Percentiles rank a stretch among this genome's conserved stretches.
Evolutionary conservation across 805 yeast genomes (phyloP).

Genomic region (Candida easanensis): DNA sequence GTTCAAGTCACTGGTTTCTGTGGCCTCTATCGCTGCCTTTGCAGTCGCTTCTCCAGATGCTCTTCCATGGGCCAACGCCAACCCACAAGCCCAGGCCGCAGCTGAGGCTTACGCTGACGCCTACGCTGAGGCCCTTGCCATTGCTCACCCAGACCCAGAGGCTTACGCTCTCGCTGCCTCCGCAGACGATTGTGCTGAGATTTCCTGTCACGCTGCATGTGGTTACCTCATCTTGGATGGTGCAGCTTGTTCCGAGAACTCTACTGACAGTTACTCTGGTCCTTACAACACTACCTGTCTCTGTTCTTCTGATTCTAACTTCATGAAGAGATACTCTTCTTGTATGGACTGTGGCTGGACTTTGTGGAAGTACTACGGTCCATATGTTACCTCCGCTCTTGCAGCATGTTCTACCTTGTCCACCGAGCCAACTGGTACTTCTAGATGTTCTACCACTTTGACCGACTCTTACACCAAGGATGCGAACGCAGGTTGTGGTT

Average conservation of each 20-base stretch:
- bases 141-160: constrained; percentile 31
- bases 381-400: constrained; percentile 30
- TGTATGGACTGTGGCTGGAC: constrained; percentile 43
- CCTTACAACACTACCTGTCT: constrained; percentile 33
- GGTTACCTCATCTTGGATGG: constrained; percentile 33
- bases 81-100: constrained; percentile 24
- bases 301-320: constrained; percentile 29
- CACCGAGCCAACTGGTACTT: constrained; percentile 38
- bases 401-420: constrained; percentile 29
- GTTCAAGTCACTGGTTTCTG: constrained; percentile 6
- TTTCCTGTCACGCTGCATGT: constrained; percentile 35
- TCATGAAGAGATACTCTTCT: constrained; percentile 28
- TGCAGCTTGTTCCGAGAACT: constrained; percentile 26
- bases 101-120: constrained; percentile 27
- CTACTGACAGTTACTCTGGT: constrained; percentile 22
- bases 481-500: constrained; percentile 16
- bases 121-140: constrained; percentile 28
- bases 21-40: constrained; percentile 6
- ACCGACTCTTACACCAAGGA: constrained; percentile 22
- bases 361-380: constrained; percentile 36
- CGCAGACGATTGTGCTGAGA: constrained; percentile 31
- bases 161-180: constrained; percentile 31
- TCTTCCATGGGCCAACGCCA: constrained; percentile 24
- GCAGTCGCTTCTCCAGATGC: constrained; percentile 15
- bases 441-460: constrained; percentile 28